Base-by-base conservation (phyloP, 306 rosid genomes). In the Carpinus viminea region DNA sequence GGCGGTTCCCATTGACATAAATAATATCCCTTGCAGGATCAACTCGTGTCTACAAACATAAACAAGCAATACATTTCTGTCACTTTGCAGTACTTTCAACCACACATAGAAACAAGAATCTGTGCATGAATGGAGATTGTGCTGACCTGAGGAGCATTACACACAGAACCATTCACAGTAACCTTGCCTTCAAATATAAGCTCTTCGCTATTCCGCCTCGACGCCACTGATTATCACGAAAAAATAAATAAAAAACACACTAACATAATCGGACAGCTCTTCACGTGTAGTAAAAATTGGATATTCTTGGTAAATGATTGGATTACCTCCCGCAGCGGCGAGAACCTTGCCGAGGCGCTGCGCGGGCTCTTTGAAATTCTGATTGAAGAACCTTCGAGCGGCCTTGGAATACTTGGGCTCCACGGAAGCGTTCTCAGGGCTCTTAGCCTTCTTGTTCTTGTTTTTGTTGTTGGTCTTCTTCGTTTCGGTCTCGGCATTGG, bases 311-410 rank as follows among this genome's bases (percentile, higher is more conserved):
- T 18, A 61, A 21, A n/a, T 11, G 2, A 50, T 12, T 10, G 2
- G 54, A 15, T 56, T 73, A 93, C 97, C 98, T 92, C 97, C 98
- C n/a, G 98, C 88, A 7, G 96, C 90, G 2, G 98, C 96, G 65
- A 92, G 98, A 76, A 95, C 97, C 88, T 92, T 95, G 79, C 98
- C 91, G 74, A 95, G 90, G 34, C 98, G 93, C 75, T 86, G 86
- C 18, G 80, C 82, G 12, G 91, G 45, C 24, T 88, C 95, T 41
- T 86, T 86, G 72, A 92, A 79, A 61, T 88, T 94, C 79, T 92
- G 84, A 24, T 94, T 94, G 72, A 91, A 91, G 79, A 92, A 91
- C 75, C 97, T 84, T 24, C 98, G 80, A 8, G 97, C 95, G 5
- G 97, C 98, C 81, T 94, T 94, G 1, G 98, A 89, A 66, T 87